Conservation (phyloP, 108 stramenopile genomes). For the Pseudonitzschia pungens region DNA sequence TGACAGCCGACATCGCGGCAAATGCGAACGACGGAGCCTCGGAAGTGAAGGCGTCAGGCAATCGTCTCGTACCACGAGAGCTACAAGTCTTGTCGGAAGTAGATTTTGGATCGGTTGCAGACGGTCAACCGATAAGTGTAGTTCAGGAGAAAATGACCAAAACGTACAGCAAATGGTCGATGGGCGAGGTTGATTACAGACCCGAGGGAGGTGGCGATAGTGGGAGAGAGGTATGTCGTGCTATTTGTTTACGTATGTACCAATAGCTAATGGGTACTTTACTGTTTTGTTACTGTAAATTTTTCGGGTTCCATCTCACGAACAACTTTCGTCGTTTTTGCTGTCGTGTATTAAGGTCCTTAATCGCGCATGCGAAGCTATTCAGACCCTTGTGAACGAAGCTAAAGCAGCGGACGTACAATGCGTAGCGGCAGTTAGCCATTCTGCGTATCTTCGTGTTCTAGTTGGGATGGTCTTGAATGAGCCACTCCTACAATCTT, state of each 20-base stretch:
- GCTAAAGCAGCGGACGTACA: constrained; percentile 18
- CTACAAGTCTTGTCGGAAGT: constrained; percentile 55
- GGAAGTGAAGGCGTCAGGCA: background rate
- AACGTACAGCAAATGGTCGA: constrained; percentile 63
- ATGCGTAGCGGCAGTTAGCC: constrained; percentile 56
- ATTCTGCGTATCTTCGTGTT: constrained; percentile 67
- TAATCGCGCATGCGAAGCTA: constrained; percentile 24
- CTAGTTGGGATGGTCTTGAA: constrained; percentile 53
- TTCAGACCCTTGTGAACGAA: constrained; percentile 29
- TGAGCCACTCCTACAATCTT: constrained; percentile 55
- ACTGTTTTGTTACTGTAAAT: background rate
- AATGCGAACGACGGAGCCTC: background rate
- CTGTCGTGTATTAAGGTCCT: constrained; percentile 19
- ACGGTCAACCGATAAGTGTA: constrained; percentile 54
- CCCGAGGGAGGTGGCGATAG: constrained; percentile 63
- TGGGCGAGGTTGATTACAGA: constrained; percentile 59
- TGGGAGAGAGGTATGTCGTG: constrained; percentile 55
- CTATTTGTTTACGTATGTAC: background rate
- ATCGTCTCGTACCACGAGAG: constrained; percentile 8
- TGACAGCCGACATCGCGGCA: constrained; percentile 57
- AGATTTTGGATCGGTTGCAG: constrained; percentile 69
- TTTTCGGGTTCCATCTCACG: background rate
- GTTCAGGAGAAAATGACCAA: constrained; percentile 49
- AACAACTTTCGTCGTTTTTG: background rate
- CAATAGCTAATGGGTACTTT: background rate